Percentiles rank a stretch among this genome's conserved stretches.
Conservation (phyloP, 768 basidiomycete species). For the Gymnopilus dilepis region DNA sequence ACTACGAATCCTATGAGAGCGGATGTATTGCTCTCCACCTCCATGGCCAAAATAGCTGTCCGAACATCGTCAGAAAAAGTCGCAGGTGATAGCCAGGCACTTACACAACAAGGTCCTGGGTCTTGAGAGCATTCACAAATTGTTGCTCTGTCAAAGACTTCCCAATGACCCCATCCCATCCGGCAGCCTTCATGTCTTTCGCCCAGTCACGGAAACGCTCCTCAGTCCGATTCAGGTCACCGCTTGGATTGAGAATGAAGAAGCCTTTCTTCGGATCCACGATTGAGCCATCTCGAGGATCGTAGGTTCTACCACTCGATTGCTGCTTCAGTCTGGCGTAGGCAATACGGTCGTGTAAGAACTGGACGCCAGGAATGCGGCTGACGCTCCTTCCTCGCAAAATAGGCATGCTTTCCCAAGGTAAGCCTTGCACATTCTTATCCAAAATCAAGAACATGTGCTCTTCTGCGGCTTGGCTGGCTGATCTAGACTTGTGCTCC, state of each 20-base stretch:
- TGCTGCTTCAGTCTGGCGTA: conserved; percentile 54
- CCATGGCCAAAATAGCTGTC: conserved; percentile 96
- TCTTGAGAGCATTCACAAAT: conserved; percentile 70
- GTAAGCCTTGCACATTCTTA: conserved; percentile 85
- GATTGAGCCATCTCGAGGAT: conserved; percentile 48
- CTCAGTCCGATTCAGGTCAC: conserved; percentile 87
- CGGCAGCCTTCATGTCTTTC: conserved; percentile 66
- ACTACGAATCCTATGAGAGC: conserved; percentile 83
- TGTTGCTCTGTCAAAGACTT: conserved; percentile 84
- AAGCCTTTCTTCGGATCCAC: conserved; percentile 76
- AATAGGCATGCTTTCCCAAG: conserved; percentile 95
- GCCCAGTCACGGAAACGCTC: conserved; percentile 82
- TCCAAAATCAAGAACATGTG: conserved; percentile 92
- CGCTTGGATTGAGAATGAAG: conserved; percentile 91
- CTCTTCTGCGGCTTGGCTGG: conserved; percentile 45
- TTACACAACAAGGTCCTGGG: conserved; percentile 89
- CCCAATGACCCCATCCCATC: conserved; percentile 87
- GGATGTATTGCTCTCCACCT: conserved; percentile 92
- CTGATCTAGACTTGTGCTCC: conserved; percentile 17
- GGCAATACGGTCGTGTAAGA: conserved; percentile 82
- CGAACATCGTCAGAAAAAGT: conserved; percentile 1
- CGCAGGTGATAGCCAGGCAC: conserved; percentile 36
- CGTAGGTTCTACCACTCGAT: conserved; percentile 20
- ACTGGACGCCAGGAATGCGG: conserved; percentile 89
- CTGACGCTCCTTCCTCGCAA: conserved; percentile 86